phyloP scores from a whole-genome alignment of 2,329 filamentous ascomycete species.

The Fusarium drepaniforme region DNA sequence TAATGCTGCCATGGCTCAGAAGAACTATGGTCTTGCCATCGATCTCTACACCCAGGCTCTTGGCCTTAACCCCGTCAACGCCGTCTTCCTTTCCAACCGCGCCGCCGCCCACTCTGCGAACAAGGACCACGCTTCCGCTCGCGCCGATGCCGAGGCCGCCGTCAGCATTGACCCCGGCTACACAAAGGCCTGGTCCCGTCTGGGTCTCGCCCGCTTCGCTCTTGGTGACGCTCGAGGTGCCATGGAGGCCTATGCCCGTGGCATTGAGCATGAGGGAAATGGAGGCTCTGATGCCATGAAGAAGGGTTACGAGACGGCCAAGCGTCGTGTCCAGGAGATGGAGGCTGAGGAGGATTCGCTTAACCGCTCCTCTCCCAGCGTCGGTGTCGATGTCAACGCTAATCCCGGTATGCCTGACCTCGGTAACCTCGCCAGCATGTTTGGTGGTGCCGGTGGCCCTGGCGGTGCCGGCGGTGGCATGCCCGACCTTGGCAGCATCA shows the following conservation, averaged over 20 bases:
- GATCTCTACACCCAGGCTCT: slow-evolving; percentile 91
- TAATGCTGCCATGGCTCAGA: slow-evolving; percentile 94
- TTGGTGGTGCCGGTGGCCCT: slow-evolving; percentile 70
- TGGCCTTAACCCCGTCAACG: slow-evolving; percentile 83
- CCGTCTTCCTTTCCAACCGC: slow-evolving; percentile 97
- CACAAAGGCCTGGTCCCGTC: slow-evolving; percentile 96
- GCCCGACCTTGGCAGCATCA: slow-evolving; percentile 88
- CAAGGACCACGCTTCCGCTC: slow-evolving; percentile 86
- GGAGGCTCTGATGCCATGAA: slow-evolving; percentile 98
- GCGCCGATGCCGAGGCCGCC: slow-evolving; percentile 90
- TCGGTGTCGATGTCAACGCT: slow-evolving; percentile 64
- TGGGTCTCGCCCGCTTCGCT: slow-evolving; percentile 92
- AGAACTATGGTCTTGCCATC: slow-evolving; percentile 88
- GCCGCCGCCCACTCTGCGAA: slow-evolving; percentile 92
- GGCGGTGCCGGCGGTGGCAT: slow-evolving; percentile 77
- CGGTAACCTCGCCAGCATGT: slow-evolving; percentile 77
- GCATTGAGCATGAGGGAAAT: slow-evolving; percentile 93
- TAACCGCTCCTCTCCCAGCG: slow-evolving; percentile 63
- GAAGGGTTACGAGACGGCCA: slow-evolving; percentile 95
- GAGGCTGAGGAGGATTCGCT: slow-evolving; percentile 59
- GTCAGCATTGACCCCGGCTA: slow-evolving; percentile 90
- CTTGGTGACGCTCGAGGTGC: slow-evolving; percentile 90
- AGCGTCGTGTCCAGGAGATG: slow-evolving; percentile 86
- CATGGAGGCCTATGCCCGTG: slow-evolving; percentile 94
- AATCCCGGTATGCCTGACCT: slow-evolving; percentile 72